A percentile compares a stretch with the other conserved stretches of the same genome.
phyloP scores from a whole-genome alignment of 257 asterid species.

The Solanum bulbocastanum region DNA sequence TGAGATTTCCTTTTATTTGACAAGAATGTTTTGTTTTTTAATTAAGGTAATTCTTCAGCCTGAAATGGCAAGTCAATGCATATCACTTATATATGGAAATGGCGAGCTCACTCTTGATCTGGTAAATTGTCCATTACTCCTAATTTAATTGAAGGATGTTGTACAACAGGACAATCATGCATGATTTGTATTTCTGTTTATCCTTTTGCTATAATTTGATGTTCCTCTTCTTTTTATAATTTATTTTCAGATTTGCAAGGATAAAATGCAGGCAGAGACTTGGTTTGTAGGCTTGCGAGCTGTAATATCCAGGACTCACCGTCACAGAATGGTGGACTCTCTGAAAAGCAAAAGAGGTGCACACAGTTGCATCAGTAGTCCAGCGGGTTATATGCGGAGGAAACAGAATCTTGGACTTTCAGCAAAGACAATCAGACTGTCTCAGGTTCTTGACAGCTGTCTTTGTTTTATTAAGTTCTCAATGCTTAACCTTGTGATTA shows the following conservation, averaged over 20 bases:
- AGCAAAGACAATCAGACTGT: conserved; percentile 10
- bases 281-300: conserved; percentile 37
- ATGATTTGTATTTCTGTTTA: background rate
- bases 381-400: conserved; percentile 41
- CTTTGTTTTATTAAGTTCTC: background rate
- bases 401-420: conserved; percentile 32
- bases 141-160: background rate
- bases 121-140: conserved; percentile 10
- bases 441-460: conserved; percentile 15
- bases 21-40: background rate
- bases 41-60: conserved; percentile 11
- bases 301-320: conserved; percentile 26
- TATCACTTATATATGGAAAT: conserved; percentile 32
- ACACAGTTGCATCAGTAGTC: conserved; percentile 44
- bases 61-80: conserved; percentile 33
- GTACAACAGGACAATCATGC: background rate
- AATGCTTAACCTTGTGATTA: background rate
- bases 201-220: background rate
- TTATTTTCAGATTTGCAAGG: conserved; percentile 36
- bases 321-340: conserved; percentile 6
- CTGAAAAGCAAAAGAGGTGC: conserved; percentile 23
- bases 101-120: conserved; percentile 32
- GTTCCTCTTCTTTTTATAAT: background rate
- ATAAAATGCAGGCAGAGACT: conserved; percentile 36
- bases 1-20: background rate